Evolutionary conservation across 805 yeast genomes (phyloP).

Genomic region (Metschnikowia santaceciliae): DNA sequence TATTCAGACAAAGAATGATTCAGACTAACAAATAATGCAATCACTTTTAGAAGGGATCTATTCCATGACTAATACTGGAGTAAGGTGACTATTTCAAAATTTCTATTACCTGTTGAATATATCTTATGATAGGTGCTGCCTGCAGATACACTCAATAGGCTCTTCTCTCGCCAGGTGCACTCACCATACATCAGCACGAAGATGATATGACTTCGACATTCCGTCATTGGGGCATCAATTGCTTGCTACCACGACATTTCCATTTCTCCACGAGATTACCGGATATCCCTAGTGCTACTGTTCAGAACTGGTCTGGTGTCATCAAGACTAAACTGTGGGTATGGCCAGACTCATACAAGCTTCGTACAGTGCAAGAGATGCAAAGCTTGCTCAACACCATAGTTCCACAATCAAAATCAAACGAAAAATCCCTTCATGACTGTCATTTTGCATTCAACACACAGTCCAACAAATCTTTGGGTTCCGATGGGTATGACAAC

Average conservation of each 20-base stretch:
- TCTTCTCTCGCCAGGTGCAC: neutral
- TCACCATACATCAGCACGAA: neutral
- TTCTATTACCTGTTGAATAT: too few species aligned
- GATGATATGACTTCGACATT: neutral
- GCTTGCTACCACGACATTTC: neutral
- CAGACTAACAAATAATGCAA: too few species aligned
- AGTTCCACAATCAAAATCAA: neutral
- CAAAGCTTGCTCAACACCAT: constrained; percentile 8
- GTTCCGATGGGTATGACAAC: constrained; percentile 76
- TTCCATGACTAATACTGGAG: too few species aligned
- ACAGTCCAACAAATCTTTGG: constrained; percentile 48
- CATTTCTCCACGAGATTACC: neutral
- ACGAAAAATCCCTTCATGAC: constrained; percentile 32
- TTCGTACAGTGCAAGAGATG: constrained; percentile 10
- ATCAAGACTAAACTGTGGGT: constrained; percentile 9
- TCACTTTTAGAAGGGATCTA: too few species aligned
- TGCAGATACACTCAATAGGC: neutral
- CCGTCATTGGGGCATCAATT: neutral
- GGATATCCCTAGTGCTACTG: neutral
- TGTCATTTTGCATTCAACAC: constrained; percentile 67
- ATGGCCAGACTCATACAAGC: constrained; percentile 13
- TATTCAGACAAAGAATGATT: too few species aligned
- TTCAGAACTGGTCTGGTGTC: neutral
- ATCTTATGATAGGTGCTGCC: neutral
- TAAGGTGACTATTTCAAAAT: too few species aligned